Base-by-base conservation (phyloP, 345 rosid genomes). In the Acer saccharum region DNA sequence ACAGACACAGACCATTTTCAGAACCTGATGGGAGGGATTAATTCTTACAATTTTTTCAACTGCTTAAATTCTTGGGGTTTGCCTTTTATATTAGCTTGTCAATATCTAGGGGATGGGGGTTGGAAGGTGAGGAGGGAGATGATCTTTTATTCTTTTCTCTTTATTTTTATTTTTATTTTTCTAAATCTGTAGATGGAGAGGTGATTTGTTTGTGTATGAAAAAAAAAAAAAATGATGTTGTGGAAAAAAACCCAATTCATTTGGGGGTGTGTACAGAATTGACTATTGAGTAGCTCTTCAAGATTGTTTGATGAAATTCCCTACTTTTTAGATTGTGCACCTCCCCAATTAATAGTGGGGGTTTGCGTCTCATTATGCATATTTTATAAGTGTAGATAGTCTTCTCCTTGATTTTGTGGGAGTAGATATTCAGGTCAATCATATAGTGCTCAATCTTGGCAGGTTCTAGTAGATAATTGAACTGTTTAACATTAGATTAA, bases 131-230 rank as follows among this genome's bases (percentile, higher is more conserved):
- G 78, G 39, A 25, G 68, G 80, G 71, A 76, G 69, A n/a, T 75
- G 75, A 21, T 68, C 72, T 64, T 76, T 29, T 65, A 60, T 60
- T 41, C 58, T 48, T 29, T 71, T 55, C 11, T 52, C 23, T 44
- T 16, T 54, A 71, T 43, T 58, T 55, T 43, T 18, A 2, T 9
- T 54, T 32, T 43, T 18, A 3, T 9, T 54, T 32, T 35, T 13
- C n/a, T 43, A n/a, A 76, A 73, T 69, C 29, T 80, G 78, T 83
- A 82, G 81, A 78, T 65, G 84, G 65, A 73, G 78, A 83, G 80
- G 77, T 80, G 75, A 74, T 77, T 74, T 76, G 81, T 80, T 81
- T 79, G 83, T 82, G 88, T 74, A 74, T 77, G 78, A 70, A 68
- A 68, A 43, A 71, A 71, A 71, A 43, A 71, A 71, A 43, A 71